Evolutionary conservation across 371 early-diverging fungal species (phyloP).

Genomic region (Coemansia sp.): DNA sequence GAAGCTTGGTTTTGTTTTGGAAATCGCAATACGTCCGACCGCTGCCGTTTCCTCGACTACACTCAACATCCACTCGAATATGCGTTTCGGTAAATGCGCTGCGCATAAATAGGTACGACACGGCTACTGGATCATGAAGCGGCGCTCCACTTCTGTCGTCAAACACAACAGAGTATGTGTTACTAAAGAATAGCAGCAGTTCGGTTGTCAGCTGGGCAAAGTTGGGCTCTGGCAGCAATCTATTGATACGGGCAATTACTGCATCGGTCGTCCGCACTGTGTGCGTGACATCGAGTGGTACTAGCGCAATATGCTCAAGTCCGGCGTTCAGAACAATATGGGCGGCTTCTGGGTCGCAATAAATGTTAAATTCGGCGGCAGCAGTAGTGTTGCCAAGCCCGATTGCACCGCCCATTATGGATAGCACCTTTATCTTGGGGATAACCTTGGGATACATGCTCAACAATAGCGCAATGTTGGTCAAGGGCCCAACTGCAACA

Average conservation of each 20-base stretch:
- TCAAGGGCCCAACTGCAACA: constrained; percentile 51
- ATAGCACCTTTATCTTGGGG: constrained; percentile 33
- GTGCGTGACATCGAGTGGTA: constrained; percentile 53
- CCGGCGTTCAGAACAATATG: constrained; percentile 51
- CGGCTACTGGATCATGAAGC: constrained; percentile 49
- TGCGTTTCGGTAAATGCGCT: constrained; percentile 23
- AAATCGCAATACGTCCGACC: constrained; percentile 19
- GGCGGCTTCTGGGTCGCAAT: constrained; percentile 52
- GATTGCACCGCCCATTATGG: constrained; percentile 53
- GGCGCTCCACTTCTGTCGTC: constrained; percentile 37
- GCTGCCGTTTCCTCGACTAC: background rate
- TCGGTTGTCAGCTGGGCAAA: constrained; percentile 41
- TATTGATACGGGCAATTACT: constrained; percentile 26
- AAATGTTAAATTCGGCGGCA: constrained; percentile 52
- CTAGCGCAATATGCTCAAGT: constrained; percentile 23
- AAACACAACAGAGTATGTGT: constrained; percentile 28
- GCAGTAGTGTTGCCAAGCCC: constrained; percentile 41
- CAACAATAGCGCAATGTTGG: constrained; percentile 51
- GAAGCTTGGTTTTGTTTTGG: background rate
- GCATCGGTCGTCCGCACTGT: constrained; percentile 15
- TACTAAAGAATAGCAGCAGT: constrained; percentile 37
- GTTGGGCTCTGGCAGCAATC: constrained; percentile 2
- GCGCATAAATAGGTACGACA: constrained; percentile 40
- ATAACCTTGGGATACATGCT: constrained; percentile 49
- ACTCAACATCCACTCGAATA: constrained; percentile 32